Conservation (phyloP, 345 rosid genomes). For the Anacardium occidentale region DNA sequence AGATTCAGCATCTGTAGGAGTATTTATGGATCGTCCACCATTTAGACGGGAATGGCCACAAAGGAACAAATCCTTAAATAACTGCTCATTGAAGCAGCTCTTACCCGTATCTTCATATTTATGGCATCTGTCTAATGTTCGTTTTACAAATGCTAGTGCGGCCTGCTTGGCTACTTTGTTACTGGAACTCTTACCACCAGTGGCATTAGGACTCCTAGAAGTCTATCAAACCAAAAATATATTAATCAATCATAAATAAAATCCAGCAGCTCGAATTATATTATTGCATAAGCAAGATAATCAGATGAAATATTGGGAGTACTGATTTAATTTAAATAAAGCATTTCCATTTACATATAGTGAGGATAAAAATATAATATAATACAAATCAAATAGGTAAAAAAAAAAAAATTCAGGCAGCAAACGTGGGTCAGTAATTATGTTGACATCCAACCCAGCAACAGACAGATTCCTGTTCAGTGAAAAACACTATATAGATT, state of each 20-base stretch:
- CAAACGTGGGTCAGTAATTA: not conserved
- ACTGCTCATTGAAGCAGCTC: constrained; percentile 82
- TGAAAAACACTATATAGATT: too few relatives aligned
- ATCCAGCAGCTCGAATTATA: not conserved
- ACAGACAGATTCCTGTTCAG: not conserved
- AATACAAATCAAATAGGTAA: not conserved
- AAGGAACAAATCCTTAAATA: constrained; percentile 59
- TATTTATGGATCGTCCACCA: constrained; percentile 37
- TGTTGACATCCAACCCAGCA: not conserved
- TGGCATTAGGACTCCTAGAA: constrained; percentile 56
- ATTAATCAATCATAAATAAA: constrained; percentile 20
- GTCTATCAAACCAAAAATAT: constrained; percentile 40
- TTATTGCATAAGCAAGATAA: constrained; percentile 4
- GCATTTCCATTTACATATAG: not conserved
- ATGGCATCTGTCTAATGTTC: constrained; percentile 65
- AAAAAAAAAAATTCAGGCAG: not conserved
- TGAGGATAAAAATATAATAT: not conserved
- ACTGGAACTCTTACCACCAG: constrained; percentile 74
- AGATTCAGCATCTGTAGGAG: constrained; percentile 52
- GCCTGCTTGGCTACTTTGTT: constrained; percentile 86
- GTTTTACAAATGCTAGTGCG: constrained; percentile 71
- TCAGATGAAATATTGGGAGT: not conserved
- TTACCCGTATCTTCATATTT: constrained; percentile 76
- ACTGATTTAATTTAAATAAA: not conserved
- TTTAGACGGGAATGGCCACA: constrained; percentile 38